Percentiles rank a stretch among this genome's conserved stretches.
Evolutionary conservation across 345 rosid genomes (phyloP).

Genomic region (Clausena lansium): DNA sequence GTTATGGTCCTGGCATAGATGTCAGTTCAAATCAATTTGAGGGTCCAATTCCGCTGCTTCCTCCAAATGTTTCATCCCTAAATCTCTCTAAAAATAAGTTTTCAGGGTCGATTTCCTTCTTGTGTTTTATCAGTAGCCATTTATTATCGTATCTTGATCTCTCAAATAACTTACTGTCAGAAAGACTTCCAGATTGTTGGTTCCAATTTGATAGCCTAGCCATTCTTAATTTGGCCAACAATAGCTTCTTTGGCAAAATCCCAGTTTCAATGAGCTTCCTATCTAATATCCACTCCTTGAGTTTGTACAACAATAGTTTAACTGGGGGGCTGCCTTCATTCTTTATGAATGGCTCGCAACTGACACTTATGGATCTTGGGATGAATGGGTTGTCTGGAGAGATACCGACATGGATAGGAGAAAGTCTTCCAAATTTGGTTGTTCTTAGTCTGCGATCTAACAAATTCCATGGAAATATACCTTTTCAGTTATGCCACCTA

Average conservation of each 20-base stretch:
- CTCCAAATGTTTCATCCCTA: background rate
- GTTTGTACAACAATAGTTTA: background rate
- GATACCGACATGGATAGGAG: conserved; percentile 11
- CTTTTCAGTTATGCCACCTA: background rate
- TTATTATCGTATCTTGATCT: background rate
- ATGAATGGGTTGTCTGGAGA: too few relatives aligned
- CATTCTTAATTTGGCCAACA: background rate
- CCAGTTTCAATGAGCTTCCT: background rate
- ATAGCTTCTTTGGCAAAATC: background rate
- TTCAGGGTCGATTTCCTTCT: background rate
- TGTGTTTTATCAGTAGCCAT: background rate
- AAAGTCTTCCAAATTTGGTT: background rate
- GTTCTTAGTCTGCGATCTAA: background rate
- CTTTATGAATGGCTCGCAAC: background rate
- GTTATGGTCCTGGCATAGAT: background rate
- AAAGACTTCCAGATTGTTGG: background rate
- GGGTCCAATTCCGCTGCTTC: background rate
- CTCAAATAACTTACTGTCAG: background rate
- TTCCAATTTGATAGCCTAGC: background rate
- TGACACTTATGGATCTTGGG: too few relatives aligned
- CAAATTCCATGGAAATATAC: background rate
- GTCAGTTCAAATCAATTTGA: background rate
- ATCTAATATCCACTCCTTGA: background rate
- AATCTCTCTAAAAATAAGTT: background rate
- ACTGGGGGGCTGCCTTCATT: background rate